Conservation (phyloP, 179 eudicot species). For the Carnegiea gigantea region DNA sequence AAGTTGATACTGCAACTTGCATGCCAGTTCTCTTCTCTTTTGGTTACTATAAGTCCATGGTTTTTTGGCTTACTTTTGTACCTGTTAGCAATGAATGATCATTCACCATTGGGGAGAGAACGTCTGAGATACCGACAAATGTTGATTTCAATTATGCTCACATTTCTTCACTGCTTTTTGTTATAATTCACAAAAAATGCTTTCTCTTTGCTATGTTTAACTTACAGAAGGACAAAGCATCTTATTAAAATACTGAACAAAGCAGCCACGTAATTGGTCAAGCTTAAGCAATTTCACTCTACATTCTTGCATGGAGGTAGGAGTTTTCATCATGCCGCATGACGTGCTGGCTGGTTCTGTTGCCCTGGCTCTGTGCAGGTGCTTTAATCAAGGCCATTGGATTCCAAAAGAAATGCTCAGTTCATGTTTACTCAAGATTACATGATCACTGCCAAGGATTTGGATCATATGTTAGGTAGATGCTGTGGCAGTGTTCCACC, state of each 20-base stretch:
- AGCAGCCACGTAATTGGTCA: neutral
- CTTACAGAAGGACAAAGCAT: neutral
- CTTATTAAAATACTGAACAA: neutral
- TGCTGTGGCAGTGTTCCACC: neutral
- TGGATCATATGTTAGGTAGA: slow-evolving; percentile 72
- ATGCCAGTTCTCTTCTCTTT: too few relatives aligned
- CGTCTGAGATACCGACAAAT: neutral
- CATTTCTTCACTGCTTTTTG: neutral
- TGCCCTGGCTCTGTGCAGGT: slow-evolving; percentile 42
- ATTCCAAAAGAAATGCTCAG: slow-evolving; percentile 31
- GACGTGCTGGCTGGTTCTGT: slow-evolving; percentile 7
- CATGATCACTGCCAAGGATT: slow-evolving; percentile 61
- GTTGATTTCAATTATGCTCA: neutral
- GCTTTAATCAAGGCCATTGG: slow-evolving; percentile 47
- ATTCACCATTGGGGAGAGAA: neutral
- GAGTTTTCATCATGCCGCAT: neutral
- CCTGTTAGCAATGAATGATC: too few relatives aligned
- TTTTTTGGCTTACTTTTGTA: neutral
- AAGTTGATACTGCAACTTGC: too few relatives aligned
- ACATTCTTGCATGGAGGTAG: neutral
- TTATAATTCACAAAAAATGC: neutral
- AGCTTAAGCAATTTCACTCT: neutral
- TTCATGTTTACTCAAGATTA: slow-evolving; percentile 49
- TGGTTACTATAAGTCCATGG: neutral
- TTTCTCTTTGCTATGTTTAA: neutral